A percentile compares a stretch with the other conserved stretches of the same genome.
Conservation (phyloP, 176 grass and related monocot genomes). For the Hordeum vulgare region MorexV3_pseudomolecules_assembly NC_058519.1:648688917-648689416, state of each 20-base stretch:
- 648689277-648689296: neutral
- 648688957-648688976: too few relatives aligned
- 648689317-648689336: neutral
- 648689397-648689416: neutral
- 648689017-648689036: neutral
- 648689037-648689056: neutral
- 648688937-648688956: too few relatives aligned
- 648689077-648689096: neutral
- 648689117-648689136: neutral
- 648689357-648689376: neutral
- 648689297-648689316: neutral
- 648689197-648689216: neutral
- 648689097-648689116: neutral
- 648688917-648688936: too few relatives aligned
- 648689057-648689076: neutral
- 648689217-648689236: neutral
- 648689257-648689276: neutral
- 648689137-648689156: neutral
- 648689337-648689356: neutral
- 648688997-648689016: neutral
- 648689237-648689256: neutral
- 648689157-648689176: neutral
- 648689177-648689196: neutral
- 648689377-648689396: neutral
- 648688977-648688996: neutral